These are phyloP conservation scores for Nakazawaea peltata DNA, from an alignment of 805 yeast genomes.

Conservation along the genomic window DNA sequence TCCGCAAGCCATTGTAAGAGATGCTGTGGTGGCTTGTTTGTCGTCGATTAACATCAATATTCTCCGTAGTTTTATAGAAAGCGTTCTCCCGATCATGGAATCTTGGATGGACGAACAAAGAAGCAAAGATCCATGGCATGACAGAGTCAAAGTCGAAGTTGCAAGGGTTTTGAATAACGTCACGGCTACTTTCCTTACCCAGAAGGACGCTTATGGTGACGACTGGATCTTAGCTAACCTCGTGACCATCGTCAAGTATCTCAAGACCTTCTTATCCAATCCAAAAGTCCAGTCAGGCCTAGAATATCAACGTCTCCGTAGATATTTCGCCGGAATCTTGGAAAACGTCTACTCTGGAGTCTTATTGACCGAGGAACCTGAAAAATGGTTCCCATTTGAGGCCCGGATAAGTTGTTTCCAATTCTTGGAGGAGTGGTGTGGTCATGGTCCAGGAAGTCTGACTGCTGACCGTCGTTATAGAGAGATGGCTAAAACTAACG, in stretches of 20 bases:
- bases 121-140: slow-evolving; percentile 22
- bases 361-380: slow-evolving; percentile 32
- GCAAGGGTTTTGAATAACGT: slow-evolving; percentile 66
- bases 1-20: slow-evolving; percentile 61
- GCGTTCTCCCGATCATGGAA: slow-evolving; percentile 51
- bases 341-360: slow-evolving; percentile 64
- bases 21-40: slow-evolving; percentile 83
- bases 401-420: slow-evolving; percentile 78
- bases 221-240: slow-evolving; percentile 61
- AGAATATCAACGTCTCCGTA: slow-evolving; percentile 67
- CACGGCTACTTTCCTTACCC: slow-evolving; percentile 53
- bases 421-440: slow-evolving; percentile 91
- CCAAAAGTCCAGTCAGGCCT: slow-evolving; percentile 55
- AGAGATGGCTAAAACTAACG: slow-evolving; percentile 32
- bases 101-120: slow-evolving; percentile 46
- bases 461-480: slow-evolving; percentile 61
- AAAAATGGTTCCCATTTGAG: slow-evolving; percentile 73
- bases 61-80: slow-evolving; percentile 73
- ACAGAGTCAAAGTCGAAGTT: slow-evolving; percentile 59
- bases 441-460: slow-evolving; percentile 61
- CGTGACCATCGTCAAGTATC: slow-evolving; percentile 51
- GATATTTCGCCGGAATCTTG: slow-evolving; percentile 77
- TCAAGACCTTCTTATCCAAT: slow-evolving; percentile 45
- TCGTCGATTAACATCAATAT: slow-evolving; percentile 88
- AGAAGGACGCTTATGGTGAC: slow-evolving; percentile 47